phyloP scores from a whole-genome alignment of 179 eudicot species.

The Heliamphora pulchella region DNA sequence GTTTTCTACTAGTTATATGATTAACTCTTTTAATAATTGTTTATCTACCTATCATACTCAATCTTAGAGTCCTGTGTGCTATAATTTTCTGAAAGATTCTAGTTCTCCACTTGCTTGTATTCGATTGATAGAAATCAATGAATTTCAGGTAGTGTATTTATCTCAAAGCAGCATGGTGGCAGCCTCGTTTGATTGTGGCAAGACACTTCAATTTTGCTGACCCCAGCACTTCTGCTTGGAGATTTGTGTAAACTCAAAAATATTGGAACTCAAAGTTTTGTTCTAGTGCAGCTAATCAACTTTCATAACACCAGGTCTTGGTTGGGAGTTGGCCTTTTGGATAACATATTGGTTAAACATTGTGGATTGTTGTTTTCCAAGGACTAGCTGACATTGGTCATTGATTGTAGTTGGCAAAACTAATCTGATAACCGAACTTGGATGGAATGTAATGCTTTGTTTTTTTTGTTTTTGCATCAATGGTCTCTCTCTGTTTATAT shows the following conservation, averaged over 20 bases:
- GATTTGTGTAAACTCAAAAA: background rate
- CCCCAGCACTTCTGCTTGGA: background rate
- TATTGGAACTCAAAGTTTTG: background rate
- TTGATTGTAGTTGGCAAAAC: background rate
- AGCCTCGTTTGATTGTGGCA: constrained; percentile 4
- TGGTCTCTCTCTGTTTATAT: background rate
- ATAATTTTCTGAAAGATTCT: no score
- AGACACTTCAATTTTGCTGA: background rate
- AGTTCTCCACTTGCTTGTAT: background rate
- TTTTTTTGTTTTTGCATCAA: background rate
- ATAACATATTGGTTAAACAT: background rate
- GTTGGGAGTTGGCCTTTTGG: background rate
- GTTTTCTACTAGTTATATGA: background rate
- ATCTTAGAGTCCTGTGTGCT: background rate
- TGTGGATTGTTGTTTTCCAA: no score
- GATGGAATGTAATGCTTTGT: background rate
- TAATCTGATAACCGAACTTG: background rate
- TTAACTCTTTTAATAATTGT: background rate
- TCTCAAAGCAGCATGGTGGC: background rate
- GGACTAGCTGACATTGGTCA: background rate
- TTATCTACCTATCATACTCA: background rate
- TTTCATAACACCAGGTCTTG: background rate
- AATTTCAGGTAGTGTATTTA: background rate
- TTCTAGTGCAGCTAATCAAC: background rate
- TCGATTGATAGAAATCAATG: background rate